These are phyloP conservation scores for Sphagnum tenellum DNA, from an alignment of 225 moss, liverwort and hornwort species.

Conservation along the genomic window DNA sequence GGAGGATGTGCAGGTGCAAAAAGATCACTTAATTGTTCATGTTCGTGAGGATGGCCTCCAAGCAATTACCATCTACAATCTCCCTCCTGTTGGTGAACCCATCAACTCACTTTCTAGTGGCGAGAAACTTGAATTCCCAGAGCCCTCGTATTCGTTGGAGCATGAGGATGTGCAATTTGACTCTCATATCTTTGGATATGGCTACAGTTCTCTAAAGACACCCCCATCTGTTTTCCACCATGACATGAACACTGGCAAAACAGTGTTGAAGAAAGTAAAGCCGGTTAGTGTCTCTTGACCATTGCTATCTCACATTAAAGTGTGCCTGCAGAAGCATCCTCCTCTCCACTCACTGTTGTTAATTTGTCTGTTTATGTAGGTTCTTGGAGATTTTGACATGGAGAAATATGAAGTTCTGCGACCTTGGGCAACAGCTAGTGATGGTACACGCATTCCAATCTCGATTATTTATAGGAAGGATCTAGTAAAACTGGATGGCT, in stretches of 20 bases:
- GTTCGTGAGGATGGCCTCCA: constrained; percentile 89
- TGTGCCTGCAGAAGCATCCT: neutral
- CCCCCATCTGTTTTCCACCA: constrained; percentile 85
- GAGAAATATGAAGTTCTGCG: constrained; percentile 62
- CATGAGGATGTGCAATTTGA: constrained; percentile 53
- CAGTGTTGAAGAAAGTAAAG: constrained; percentile 70
- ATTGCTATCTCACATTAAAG: no score
- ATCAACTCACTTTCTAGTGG: constrained; percentile 58
- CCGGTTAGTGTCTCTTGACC: constrained; percentile 36
- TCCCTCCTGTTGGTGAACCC: constrained; percentile 61
- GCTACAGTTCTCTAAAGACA: constrained; percentile 78
- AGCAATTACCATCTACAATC: constrained; percentile 59
- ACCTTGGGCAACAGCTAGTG: constrained; percentile 73
- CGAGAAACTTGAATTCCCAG: constrained; percentile 68
- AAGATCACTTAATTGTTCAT: constrained; percentile 61
- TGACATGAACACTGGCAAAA: constrained; percentile 58
- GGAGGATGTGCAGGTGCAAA: constrained; percentile 50
- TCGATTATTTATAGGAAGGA: constrained; percentile 82
- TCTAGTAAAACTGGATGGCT: constrained; percentile 75
- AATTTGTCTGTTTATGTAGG: constrained; percentile 21
- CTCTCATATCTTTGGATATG: constrained; percentile 72
- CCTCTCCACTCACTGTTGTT: neutral
- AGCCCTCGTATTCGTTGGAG: constrained; percentile 76
- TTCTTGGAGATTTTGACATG: constrained; percentile 68
- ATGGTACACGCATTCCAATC: constrained; percentile 77